Percentiles rank a stretch among this genome's conserved stretches.
Evolutionary conservation across 2,329 filamentous ascomycete genomes (phyloP).

Genomic region (Fusarium sp.): DNA sequence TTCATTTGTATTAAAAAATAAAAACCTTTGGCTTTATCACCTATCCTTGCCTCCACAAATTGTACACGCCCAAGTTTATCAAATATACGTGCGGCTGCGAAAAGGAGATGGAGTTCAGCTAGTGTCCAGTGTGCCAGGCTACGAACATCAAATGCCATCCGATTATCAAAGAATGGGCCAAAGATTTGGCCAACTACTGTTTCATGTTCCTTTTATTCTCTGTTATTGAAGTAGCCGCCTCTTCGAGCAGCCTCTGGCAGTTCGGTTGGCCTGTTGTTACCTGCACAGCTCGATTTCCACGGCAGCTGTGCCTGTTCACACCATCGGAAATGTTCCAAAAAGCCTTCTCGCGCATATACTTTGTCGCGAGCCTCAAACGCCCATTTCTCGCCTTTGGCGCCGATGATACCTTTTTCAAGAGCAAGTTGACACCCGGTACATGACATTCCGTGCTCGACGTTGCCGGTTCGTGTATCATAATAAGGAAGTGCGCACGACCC

Average conservation of each 20-base stretch:
- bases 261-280: rapidly evolving
- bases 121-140: rapidly evolving
- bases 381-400: not conserved
- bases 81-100: rapidly evolving
- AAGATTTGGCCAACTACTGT: not conserved
- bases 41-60: too few species aligned
- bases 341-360: not conserved
- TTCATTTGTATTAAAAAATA: too few species aligned
- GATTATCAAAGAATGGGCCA: not conserved
- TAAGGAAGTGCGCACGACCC: not conserved
- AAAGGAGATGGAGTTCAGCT: too few species aligned
- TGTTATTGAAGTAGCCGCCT: not conserved
- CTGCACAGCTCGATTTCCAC: not conserved
- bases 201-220: not conserved
- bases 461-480: not conserved
- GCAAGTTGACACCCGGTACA: not conserved
- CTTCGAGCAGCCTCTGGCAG: not conserved
- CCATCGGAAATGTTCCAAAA: not conserved
- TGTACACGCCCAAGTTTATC: too few species aligned
- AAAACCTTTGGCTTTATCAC: too few species aligned
- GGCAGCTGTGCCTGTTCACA: not conserved
- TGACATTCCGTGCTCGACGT: not conserved
- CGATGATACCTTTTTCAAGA: not conserved
- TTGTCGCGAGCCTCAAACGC: not conserved
- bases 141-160: not conserved